Evolutionary conservation across 441 rosid genomes (phyloP), one percentile per base, ranked within the genome.

Genomic region (Croton setiger): DNA sequence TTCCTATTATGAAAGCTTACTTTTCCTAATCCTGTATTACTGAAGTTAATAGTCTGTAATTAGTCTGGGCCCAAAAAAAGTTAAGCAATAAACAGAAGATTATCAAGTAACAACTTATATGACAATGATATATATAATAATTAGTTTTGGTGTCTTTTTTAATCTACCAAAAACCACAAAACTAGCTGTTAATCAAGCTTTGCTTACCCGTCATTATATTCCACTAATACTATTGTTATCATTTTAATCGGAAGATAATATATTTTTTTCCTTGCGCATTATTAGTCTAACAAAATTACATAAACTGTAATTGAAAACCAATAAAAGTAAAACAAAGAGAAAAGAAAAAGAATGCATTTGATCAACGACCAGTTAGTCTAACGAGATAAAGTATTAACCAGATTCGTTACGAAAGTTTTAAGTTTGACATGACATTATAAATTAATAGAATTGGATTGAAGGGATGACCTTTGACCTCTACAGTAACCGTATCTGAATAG

Each of bases 111-210:
- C 57, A 53, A 53, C 57, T 20, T 53, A 11, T 21, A 7, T 27
- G 63, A 60, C 47, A 60, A 60, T 60, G 47, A 60, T 60, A 9
- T 41, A 60, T 37, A 45, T 10, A 43, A 41, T 41, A 41, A 61
- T 43, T n/a, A n/a, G 49, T 41, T 61, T 61, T 20, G 20, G 45
- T 14, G 63, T 60, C 47, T 12, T 41, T 61, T 15, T 60, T 60
- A 3, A 41, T 41, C 17, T 31, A 43, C 51, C 51, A 61, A 61
- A 37, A 61, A 41, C 35, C 9, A 18, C 51, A 18, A 14, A 41
- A 41, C 18, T 41, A 60, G 20, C 20, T 20, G n/a, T 7, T 61
- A 61, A 61, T 39, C 21, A 61, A 61, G 33, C 49, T 41, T 20
- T 17, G 9, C 0, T 6, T 47, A 47, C 3, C 21, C 23, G 7